These are phyloP conservation scores for Phytophthora sojae DNA, from an alignment of 352 stramenopile genomes.

Conservation along the genomic window DNA sequence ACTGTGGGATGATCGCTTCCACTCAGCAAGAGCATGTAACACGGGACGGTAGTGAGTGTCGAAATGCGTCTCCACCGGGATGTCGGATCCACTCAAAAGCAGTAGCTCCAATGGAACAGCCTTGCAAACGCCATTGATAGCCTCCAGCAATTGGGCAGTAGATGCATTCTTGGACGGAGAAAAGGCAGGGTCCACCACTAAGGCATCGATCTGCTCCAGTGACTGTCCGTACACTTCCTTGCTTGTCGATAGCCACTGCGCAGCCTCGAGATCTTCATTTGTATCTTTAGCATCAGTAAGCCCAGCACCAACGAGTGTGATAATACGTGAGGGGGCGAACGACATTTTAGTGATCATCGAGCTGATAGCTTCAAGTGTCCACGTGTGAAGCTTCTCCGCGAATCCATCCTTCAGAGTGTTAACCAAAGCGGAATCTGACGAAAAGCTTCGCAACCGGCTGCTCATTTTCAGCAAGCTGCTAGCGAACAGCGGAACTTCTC, in stretches of 20 bases:
- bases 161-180: slow-evolving; percentile 31
- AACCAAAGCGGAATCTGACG: slow-evolving; percentile 25
- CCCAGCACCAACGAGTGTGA: slow-evolving; percentile 32
- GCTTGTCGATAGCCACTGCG: slow-evolving; percentile 46
- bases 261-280: slow-evolving; percentile 24
- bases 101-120: slow-evolving; percentile 40
- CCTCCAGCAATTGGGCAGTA: slow-evolving; percentile 43
- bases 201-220: slow-evolving; percentile 41
- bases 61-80: slow-evolving; percentile 53
- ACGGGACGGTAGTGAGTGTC: slow-evolving; percentile 51
- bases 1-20: slow-evolving; percentile 32
- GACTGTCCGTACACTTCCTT: slow-evolving; percentile 44
- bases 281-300: slow-evolving; percentile 24
- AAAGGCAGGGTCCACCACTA: slow-evolving; percentile 31
- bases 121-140: slow-evolving; percentile 56
- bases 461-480: slow-evolving; percentile 56
- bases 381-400: slow-evolving; percentile 41
- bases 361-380: slow-evolving; percentile 46
- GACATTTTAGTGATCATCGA: slow-evolving; percentile 39
- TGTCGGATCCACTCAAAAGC: slow-evolving; percentile 19
- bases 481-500: slow-evolving; percentile 49
- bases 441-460: slow-evolving; percentile 43
- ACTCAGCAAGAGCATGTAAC: slow-evolving; percentile 43
- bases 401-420: slow-evolving; percentile 45
- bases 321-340: slow-evolving; percentile 47